A percentile compares a stretch with the other conserved stretches of the same genome.
These are phyloP conservation scores for Lachancea thermotolerans DNA, from an alignment of 805 yeast species.

Conservation along the genomic window DNA sequence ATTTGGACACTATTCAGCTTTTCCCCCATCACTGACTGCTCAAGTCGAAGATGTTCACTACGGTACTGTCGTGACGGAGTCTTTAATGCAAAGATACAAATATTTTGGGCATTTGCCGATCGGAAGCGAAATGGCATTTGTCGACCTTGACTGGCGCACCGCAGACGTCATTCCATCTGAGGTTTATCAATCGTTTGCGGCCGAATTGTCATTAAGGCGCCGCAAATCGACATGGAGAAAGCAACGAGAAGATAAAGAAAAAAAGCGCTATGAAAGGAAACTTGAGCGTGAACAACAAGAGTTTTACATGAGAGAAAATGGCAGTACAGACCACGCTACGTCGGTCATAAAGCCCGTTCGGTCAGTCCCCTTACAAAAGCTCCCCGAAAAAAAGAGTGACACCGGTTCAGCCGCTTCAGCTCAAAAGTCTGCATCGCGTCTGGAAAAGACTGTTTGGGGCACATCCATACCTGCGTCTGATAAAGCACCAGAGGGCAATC, in stretches of 20 bases:
- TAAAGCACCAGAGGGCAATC: constrained; percentile 20
- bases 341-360: background rate
- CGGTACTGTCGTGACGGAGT: constrained; percentile 58
- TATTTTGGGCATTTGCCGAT: constrained; percentile 75
- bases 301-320: constrained; percentile 56
- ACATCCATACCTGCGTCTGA: constrained; percentile 38
- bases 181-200: constrained; percentile 40
- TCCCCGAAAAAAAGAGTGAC: no score
- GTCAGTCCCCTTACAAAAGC: constrained; percentile 1
- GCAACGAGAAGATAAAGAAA: constrained; percentile 54
- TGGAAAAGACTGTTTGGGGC: constrained; percentile 69
- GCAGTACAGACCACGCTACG: constrained; percentile 23
- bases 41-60: constrained; percentile 63
- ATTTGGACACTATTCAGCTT: constrained; percentile 52
- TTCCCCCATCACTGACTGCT: constrained; percentile 61
- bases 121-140: constrained; percentile 76
- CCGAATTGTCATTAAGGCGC: constrained; percentile 53
- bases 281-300: constrained; percentile 52
- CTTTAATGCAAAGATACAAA: constrained; percentile 54
- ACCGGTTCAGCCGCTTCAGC: no score
- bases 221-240: constrained; percentile 42
- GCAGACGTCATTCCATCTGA: constrained; percentile 38
- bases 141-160: constrained; percentile 79
- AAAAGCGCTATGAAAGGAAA: constrained; percentile 47
- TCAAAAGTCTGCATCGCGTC: constrained; percentile 18